Conservation (phyloP, 1,284 basidiomycete species). For the Sphagnurus paluster region DNA sequence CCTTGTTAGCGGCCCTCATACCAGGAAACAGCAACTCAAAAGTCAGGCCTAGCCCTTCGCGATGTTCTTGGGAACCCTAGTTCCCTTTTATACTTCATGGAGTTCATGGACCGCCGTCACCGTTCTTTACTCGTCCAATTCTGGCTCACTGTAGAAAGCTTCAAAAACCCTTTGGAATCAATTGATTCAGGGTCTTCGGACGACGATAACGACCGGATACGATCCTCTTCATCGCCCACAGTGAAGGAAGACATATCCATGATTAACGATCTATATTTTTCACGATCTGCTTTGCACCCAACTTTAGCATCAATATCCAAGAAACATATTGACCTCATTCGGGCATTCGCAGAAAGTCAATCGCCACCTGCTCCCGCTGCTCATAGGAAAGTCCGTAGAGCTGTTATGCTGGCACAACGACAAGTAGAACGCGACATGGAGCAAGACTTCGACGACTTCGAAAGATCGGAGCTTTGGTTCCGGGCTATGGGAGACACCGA, state of each 20-base stretch:
- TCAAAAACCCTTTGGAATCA: slow-evolving; percentile 93
- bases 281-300: slow-evolving; percentile 55
- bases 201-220: slow-evolving; percentile 66
- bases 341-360: slow-evolving; percentile 60
- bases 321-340: slow-evolving; percentile 69
- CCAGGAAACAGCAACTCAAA: slow-evolving; percentile 38
- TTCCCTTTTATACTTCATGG: slow-evolving; percentile 94
- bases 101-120: slow-evolving; percentile 92
- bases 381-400: slow-evolving; percentile 67
- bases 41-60: slow-evolving; percentile 54
- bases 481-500: slow-evolving; percentile 80
- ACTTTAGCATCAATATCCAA: slow-evolving; percentile 66
- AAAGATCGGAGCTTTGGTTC: slow-evolving; percentile 87
- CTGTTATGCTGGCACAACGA: slow-evolving; percentile 81
- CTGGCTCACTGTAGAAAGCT: slow-evolving; percentile 95
- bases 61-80: slow-evolving; percentile 85
- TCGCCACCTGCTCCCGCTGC: slow-evolving; percentile 43
- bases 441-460: slow-evolving; percentile 88
- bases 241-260: slow-evolving; percentile 85
- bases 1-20: slow-evolving; percentile 28
- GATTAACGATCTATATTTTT: slow-evolving; percentile 86
- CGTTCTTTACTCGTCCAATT: slow-evolving; percentile 90
- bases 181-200: slow-evolving; percentile 71
- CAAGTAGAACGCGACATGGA: slow-evolving; percentile 90
- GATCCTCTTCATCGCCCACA: slow-evolving; percentile 58